phyloP scores from a whole-genome alignment of 805 yeast genomes.

The Ogataea degrootiae region DNA sequence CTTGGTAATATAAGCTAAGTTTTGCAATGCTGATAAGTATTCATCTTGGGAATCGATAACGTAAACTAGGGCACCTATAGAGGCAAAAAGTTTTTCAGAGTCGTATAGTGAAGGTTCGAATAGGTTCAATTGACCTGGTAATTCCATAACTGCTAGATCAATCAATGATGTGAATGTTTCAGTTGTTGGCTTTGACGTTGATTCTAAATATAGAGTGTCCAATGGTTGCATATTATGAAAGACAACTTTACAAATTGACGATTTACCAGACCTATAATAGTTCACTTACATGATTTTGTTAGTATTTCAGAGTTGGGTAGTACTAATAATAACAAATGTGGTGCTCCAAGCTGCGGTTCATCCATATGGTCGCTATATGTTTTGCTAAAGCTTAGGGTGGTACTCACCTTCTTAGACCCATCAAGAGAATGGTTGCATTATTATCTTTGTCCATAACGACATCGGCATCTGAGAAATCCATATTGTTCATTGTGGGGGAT shows the following conservation, averaged over 20 bases:
- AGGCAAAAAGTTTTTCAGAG: constrained; percentile 67
- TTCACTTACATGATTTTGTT: constrained; percentile 1
- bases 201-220: constrained; percentile 85
- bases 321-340: neutral
- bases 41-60: constrained; percentile 96
- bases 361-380: no score
- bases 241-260: constrained; percentile 92
- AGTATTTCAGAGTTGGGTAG: constrained; percentile 1
- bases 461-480: constrained; percentile 17
- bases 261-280: constrained; percentile 74
- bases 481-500: constrained; percentile 4
- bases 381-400: neutral
- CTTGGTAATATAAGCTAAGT: constrained; percentile 81
- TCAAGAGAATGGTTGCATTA: constrained; percentile 75
- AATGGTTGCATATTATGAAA: constrained; percentile 95
- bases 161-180: constrained; percentile 81
- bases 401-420: constrained; percentile 73
- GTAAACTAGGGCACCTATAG: constrained; percentile 87
- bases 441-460: constrained; percentile 40
- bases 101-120: constrained; percentile 78
- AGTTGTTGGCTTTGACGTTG: constrained; percentile 83
- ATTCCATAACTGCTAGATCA: constrained; percentile 84
- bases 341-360: neutral
- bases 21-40: constrained; percentile 85
- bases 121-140: constrained; percentile 90